Percentiles rank a stretch among this genome's conserved stretches.
phyloP scores from a whole-genome alignment of 2,329 filamentous ascomycete species.

The Neofusicoccum sp. region DNA sequence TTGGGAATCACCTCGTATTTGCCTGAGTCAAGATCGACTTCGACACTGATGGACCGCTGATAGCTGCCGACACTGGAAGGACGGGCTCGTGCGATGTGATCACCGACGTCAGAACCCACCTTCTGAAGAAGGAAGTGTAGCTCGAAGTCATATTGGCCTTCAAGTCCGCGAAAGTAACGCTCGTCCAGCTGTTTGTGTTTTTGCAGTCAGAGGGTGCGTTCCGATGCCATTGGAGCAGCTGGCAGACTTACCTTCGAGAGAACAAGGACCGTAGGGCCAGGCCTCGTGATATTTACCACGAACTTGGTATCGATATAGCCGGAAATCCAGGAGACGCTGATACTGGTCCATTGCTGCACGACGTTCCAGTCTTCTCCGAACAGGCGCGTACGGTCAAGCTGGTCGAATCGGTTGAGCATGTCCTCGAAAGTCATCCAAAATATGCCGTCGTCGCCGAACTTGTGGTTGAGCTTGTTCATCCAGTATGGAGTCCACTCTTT shows the following conservation, averaged over 20 bases:
- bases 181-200: background rate
- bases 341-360: slow-evolving; percentile 15
- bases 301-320: slow-evolving; percentile 21
- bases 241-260: slow-evolving; percentile 1
- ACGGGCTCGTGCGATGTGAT: slow-evolving; percentile 56
- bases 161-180: slow-evolving; percentile 46
- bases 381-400: slow-evolving; percentile 16
- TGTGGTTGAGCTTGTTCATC: slow-evolving; percentile 71
- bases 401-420: slow-evolving; percentile 1
- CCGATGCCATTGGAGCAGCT: slow-evolving; percentile 21
- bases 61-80: slow-evolving; percentile 48
- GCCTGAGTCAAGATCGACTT: slow-evolving; percentile 73
- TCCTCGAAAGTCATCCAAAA: slow-evolving; percentile 23
- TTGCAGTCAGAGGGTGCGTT: background rate
- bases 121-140: slow-evolving; percentile 63
- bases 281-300: slow-evolving; percentile 9
- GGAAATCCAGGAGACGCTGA: slow-evolving; percentile 16
- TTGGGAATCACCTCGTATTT: slow-evolving; percentile 77
- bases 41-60: slow-evolving; percentile 74
- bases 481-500: slow-evolving; percentile 83
- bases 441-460: slow-evolving; percentile 72
- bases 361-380: slow-evolving; percentile 18
- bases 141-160: slow-evolving; percentile 60
- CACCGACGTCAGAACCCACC: slow-evolving; percentile 55
- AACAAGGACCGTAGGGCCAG: slow-evolving; percentile 1